phyloP scores from a whole-genome alignment of 2,329 filamentous ascomycete species.

The Cladobotryum protrusum region DNA sequence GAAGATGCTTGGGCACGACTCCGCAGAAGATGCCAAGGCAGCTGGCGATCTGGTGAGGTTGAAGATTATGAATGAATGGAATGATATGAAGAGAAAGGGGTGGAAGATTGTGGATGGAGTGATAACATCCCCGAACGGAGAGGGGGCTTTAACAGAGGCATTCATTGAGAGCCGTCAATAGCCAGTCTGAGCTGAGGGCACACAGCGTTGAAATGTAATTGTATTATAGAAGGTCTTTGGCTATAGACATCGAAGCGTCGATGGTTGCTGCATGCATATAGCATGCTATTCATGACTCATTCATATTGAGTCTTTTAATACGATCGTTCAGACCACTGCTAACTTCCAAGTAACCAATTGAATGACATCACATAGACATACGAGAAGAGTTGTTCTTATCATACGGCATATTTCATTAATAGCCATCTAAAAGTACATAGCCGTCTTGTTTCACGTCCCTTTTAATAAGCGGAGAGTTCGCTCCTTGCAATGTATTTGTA shows the following conservation, averaged over 20 bases:
- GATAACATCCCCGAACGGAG: conserved; percentile 33
- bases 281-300: no score
- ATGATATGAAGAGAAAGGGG: conserved; percentile 55
- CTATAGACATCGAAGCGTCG: no score
- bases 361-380: no score
- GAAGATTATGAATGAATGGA: conserved; percentile 67
- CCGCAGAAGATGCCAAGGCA: conserved; percentile 81
- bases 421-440: conserved; percentile 31
- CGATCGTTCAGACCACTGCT: no score
- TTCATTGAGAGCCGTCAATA: conserved; percentile 28
- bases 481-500: conserved; percentile 15
- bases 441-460: conserved; percentile 22
- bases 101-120: conserved; percentile 55
- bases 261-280: no score
- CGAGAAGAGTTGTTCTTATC: not conserved
- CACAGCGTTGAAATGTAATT: no score
- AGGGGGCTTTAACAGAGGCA: conserved; percentile 29
- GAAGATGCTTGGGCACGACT: conserved; percentile 69
- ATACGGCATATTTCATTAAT: conserved; percentile 8
- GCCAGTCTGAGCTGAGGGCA: not conserved
- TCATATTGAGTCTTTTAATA: no score
- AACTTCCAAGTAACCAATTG: no score
- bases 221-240: no score
- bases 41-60: conserved; percentile 79
- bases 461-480: conserved; percentile 31